Evolutionary conservation across 2,329 filamentous ascomycete species (phyloP).

Genomic region (Hansfordia pulvinata): DNA sequence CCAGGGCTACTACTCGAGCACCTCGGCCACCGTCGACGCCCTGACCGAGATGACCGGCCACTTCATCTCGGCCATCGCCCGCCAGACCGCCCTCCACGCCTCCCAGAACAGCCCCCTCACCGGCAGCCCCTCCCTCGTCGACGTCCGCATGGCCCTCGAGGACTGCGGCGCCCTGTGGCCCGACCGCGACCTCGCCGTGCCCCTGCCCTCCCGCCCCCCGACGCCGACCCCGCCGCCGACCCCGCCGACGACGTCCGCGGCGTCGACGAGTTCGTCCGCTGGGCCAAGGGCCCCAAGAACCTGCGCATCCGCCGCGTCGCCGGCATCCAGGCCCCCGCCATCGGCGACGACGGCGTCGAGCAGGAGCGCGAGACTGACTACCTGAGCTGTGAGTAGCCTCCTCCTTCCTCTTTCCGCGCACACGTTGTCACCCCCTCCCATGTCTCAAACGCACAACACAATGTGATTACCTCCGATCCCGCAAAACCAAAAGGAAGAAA

Average conservation of each 20-base stretch:
- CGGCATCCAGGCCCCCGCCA: constrained; percentile 28
- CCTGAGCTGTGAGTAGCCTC: constrained; percentile 38
- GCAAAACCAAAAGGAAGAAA: too few species aligned
- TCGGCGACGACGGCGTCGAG: constrained; percentile 24
- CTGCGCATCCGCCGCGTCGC: constrained; percentile 73
- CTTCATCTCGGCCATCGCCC: constrained; percentile 65
- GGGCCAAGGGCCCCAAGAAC: constrained; percentile 63
- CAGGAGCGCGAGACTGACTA: constrained; percentile 42
- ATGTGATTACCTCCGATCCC: too few species aligned
- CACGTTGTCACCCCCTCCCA: too few species aligned
- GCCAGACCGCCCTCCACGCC: constrained; percentile 58
- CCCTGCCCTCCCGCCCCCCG: too few species aligned
- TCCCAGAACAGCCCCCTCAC: constrained; percentile 52
- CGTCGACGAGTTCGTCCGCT: constrained; percentile 63
- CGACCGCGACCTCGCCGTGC: constrained; percentile 51
- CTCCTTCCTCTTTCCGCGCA: too few species aligned
- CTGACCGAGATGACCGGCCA: constrained; percentile 76
- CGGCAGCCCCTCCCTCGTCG: constrained; percentile 51
- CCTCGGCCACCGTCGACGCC: constrained; percentile 71
- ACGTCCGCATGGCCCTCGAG: constrained; percentile 76
- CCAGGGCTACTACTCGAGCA: constrained; percentile 75
- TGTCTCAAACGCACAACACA: too few species aligned
- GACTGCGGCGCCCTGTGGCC: constrained; percentile 66
- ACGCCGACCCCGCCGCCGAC: too few species aligned
- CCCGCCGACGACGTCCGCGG: constrained; percentile 68